Conservation (phyloP, 371 early-diverging fungal species). For the Saksenaea vasiformis region DNA sequence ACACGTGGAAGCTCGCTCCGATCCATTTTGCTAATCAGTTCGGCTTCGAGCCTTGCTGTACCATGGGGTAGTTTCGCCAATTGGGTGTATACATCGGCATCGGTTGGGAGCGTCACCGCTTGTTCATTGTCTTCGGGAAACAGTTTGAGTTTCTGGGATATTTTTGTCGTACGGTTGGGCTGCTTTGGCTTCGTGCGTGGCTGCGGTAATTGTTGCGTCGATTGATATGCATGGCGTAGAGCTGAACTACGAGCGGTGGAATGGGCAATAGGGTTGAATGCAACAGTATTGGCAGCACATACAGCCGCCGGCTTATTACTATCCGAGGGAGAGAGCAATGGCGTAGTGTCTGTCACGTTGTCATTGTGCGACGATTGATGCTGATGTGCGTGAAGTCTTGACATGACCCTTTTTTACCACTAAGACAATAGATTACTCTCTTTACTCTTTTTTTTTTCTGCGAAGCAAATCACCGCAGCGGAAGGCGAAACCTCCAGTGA, state of each 20-base stretch:
- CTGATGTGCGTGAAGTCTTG: not conserved
- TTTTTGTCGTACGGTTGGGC: constrained; percentile 87
- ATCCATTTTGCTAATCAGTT: constrained; percentile 48
- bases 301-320: not conserved
- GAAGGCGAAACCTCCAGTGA: not conserved
- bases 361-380: not conserved
- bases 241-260: not conserved
- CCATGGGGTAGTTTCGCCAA: constrained; percentile 53
- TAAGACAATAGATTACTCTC: not conserved
- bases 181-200: constrained; percentile 36
- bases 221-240: not conserved
- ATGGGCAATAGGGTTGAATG: constrained; percentile 1
- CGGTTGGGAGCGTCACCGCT: constrained; percentile 14
- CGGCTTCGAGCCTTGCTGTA: constrained; percentile 42
- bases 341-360: not conserved
- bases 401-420: not conserved
- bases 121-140: constrained; percentile 83
- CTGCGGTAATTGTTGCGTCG: constrained; percentile 7
- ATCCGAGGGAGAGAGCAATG: not conserved
- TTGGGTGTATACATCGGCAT: constrained; percentile 50
- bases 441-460: not conserved
- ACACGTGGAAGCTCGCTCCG: constrained; percentile 62
- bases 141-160: constrained; percentile 89
- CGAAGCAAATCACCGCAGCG: not conserved
- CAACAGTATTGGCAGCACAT: not conserved